phyloP scores from a whole-genome alignment of 1,284 basidiomycete species.

The Meripilus lineatus region DNA sequence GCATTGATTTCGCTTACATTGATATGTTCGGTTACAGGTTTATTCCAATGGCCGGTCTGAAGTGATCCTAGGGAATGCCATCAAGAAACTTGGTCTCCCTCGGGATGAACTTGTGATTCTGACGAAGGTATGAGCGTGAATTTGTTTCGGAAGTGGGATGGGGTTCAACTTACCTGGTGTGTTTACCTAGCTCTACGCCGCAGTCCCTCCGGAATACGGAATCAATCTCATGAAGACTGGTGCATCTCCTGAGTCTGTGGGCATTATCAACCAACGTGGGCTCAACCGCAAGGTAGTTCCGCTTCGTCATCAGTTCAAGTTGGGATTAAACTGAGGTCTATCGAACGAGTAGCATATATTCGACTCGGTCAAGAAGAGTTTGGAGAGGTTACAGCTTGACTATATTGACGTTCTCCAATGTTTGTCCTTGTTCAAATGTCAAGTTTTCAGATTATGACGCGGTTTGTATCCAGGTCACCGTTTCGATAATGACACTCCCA shows the following conservation, averaged over 20 bases:
- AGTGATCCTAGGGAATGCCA: slow-evolving; percentile 54
- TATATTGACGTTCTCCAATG: slow-evolving; percentile 40
- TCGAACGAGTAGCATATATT: slow-evolving; percentile 39
- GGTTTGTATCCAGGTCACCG: slow-evolving; percentile 17
- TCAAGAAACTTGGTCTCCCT: slow-evolving; percentile 49
- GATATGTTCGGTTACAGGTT: slow-evolving; percentile 5
- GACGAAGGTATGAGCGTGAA: slow-evolving; percentile 39
- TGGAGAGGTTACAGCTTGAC: slow-evolving; percentile 37
- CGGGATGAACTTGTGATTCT: slow-evolving; percentile 53
- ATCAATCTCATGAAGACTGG: slow-evolving; percentile 22
- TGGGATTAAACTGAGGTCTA: too few relatives aligned
- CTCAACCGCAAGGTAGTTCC: slow-evolving; percentile 33
- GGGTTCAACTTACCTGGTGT: background rate
- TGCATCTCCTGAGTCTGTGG: slow-evolving; percentile 20
- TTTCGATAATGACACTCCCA: slow-evolving; percentile 25
- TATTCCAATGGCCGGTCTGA: slow-evolving; percentile 47
- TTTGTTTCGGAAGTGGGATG: background rate
- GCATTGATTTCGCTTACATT: slow-evolving; percentile 8
- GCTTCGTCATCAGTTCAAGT: slow-evolving; percentile 13
- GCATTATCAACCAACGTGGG: slow-evolving; percentile 35
- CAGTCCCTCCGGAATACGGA: slow-evolving; percentile 33
- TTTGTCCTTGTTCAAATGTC: slow-evolving; percentile 6
- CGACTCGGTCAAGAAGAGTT: slow-evolving; percentile 37
- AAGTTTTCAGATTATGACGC: slow-evolving; percentile 3
- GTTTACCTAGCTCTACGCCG: slow-evolving; percentile 7